A percentile compares a stretch with the other conserved stretches of the same genome.
phyloP scores from a whole-genome alignment of 2,329 filamentous ascomycete genomes.

The Calonectria pauciramosa region DNA sequence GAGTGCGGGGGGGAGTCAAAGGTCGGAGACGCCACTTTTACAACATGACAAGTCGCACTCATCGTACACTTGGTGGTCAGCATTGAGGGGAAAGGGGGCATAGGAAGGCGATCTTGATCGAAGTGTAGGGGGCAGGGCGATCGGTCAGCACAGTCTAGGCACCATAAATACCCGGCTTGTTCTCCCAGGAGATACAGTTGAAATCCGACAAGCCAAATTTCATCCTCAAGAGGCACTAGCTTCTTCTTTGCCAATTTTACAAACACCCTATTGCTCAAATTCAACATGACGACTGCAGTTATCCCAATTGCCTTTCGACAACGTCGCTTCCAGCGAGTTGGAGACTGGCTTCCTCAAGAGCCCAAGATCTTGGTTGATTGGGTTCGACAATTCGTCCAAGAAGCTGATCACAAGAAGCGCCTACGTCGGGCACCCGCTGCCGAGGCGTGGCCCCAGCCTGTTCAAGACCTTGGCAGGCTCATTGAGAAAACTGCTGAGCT shows the following conservation, averaged over 20 bases:
- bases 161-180: not conserved
- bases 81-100: too few species aligned
- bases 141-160: not conserved
- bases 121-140: not conserved
- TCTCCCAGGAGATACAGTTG: not conserved
- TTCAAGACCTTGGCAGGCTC: not conserved
- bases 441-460: not conserved
- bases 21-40: not conserved
- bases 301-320: not conserved
- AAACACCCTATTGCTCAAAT: not conserved
- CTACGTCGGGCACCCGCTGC: not conserved
- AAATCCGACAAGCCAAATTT: not conserved
- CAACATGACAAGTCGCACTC: not conserved
- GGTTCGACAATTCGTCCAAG: not conserved
- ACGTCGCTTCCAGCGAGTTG: not conserved
- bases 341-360: not conserved
- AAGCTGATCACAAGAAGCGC: not conserved
- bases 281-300: not conserved
- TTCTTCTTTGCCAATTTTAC: not conserved
- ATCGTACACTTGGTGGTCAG: not conserved
- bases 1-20: not conserved
- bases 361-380: not conserved
- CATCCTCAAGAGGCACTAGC: not conserved
- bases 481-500: conserved; percentile 25
- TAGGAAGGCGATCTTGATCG: not conserved